phyloP scores from a whole-genome alignment of 805 yeast species.

The Candida tallmaniae region DNA sequence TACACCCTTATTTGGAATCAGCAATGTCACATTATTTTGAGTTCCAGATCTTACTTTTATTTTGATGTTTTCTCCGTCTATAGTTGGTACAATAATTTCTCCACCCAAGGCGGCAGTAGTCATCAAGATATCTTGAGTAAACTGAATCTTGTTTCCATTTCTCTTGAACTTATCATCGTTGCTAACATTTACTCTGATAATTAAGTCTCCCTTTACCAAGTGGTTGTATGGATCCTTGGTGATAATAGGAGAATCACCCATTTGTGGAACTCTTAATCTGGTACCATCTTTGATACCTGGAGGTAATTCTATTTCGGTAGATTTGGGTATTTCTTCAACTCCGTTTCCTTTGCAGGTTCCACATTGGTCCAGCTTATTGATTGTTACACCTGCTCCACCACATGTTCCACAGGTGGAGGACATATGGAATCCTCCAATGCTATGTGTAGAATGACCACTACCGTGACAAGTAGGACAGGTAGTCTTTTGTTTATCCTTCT shows the following conservation, averaged over 20 bases:
- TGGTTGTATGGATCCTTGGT: conserved; percentile 68
- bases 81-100: conserved; percentile 81
- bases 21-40: conserved; percentile 66
- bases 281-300: conserved; percentile 86
- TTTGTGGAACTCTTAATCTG: conserved; percentile 76
- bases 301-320: conserved; percentile 82
- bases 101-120: conserved; percentile 98
- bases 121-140: conserved; percentile 69
- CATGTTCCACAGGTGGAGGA: conserved; percentile 87
- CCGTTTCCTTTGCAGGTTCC: conserved; percentile 85
- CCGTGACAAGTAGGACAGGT: conserved; percentile 91
- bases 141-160: conserved; percentile 60
- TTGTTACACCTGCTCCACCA: conserved; percentile 81
- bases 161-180: conserved; percentile 71
- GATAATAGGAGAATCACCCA: conserved; percentile 82
- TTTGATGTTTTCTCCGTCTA: conserved; percentile 72
- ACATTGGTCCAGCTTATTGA: conserved; percentile 69
- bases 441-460: conserved; percentile 83
- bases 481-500: conserved; percentile 63
- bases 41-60: conserved; percentile 82
- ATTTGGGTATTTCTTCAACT: conserved; percentile 59
- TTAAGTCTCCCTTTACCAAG: conserved; percentile 79
- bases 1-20: conserved; percentile 83
- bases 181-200: conserved; percentile 72
- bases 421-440: conserved; percentile 94